Evolutionary conservation across 495 filamentous ascomycete species (phyloP).

Genomic region (Aspergillus egyptiacus): DNA sequence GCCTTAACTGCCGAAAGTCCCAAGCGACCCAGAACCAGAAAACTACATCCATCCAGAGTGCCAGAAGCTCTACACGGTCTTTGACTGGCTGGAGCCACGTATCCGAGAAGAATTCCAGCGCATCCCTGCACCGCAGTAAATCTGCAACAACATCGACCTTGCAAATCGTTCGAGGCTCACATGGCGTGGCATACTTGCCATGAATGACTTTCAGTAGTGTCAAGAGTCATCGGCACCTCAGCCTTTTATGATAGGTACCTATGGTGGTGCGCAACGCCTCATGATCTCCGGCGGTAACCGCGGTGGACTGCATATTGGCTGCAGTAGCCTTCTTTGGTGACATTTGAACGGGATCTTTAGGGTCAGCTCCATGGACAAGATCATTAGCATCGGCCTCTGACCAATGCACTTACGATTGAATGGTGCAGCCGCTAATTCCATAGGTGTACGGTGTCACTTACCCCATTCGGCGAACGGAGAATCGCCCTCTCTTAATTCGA

Average conservation of each 20-base stretch:
- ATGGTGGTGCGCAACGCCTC: conserved; percentile 18
- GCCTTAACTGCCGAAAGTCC: background rate
- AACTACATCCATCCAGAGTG: background rate
- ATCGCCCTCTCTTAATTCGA: background rate
- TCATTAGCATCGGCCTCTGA: no score
- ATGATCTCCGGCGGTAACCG: no score
- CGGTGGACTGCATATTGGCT: no score
- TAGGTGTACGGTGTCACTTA: conserved; percentile 10
- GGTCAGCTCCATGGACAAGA: no score
- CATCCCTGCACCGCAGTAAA: conserved; percentile 44
- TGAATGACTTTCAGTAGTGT: conserved; percentile 50
- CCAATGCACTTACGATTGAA: no score
- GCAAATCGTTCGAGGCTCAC: conserved; percentile 40
- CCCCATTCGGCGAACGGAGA: conserved; percentile 8
- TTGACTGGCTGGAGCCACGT: conserved; percentile 30
- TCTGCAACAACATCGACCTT: conserved; percentile 48
- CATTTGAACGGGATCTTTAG: no score
- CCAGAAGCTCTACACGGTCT: background rate
- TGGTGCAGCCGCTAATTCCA: no score
- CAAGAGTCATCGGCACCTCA: conserved; percentile 39
- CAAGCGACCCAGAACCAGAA: background rate
- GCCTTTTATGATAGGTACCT: conserved; percentile 29
- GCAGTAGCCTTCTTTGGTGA: no score
- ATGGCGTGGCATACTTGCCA: conserved; percentile 34
- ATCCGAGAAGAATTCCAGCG: conserved; percentile 35